Conservation (phyloP, 1,139 yeast species). For the Zygosaccharomyces pseudobailii region DNA sequence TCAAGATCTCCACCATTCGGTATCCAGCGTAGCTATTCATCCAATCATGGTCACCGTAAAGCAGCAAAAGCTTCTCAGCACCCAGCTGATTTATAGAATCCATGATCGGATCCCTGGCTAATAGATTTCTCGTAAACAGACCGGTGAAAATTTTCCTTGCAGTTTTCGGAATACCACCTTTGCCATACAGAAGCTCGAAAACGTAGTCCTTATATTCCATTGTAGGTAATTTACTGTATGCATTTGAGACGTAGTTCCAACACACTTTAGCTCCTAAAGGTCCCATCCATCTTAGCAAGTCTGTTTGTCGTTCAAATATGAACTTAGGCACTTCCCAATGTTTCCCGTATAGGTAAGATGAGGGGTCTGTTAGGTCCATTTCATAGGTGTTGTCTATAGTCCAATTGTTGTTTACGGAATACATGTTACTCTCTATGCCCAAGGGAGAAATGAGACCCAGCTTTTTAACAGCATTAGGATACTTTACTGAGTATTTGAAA, state of each 20-base stretch:
- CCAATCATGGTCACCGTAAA: constrained; percentile 83
- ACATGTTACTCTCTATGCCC: constrained; percentile 76
- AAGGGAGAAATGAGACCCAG: constrained; percentile 82
- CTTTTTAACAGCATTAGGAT: constrained; percentile 61
- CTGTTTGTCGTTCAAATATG: constrained; percentile 36
- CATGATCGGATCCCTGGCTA: constrained; percentile 69
- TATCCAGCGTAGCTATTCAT: constrained; percentile 76
- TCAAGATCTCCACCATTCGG: constrained; percentile 41
- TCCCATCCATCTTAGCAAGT: constrained; percentile 48
- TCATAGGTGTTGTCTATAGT: constrained; percentile 13
- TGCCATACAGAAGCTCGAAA: constrained; percentile 24
- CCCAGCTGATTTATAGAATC: constrained; percentile 50
- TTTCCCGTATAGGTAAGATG: constrained; percentile 25
- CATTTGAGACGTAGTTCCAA: constrained; percentile 50
- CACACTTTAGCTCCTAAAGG: constrained; percentile 55
- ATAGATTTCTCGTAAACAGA: constrained; percentile 37
- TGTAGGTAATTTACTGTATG: constrained; percentile 47
- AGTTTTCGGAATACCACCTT: constrained; percentile 22
- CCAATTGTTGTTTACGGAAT: constrained; percentile 47
- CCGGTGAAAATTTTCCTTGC: constrained; percentile 53
- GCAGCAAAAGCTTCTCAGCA: constrained; percentile 48
- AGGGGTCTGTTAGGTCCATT: constrained; percentile 19
- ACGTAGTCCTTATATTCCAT: constrained; percentile 20
- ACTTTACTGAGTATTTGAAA: constrained; percentile 68
- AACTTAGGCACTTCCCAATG: constrained; percentile 24